Evolutionary conservation across 257 asterid species (phyloP).

Genomic region (Plantago elongata): DNA sequence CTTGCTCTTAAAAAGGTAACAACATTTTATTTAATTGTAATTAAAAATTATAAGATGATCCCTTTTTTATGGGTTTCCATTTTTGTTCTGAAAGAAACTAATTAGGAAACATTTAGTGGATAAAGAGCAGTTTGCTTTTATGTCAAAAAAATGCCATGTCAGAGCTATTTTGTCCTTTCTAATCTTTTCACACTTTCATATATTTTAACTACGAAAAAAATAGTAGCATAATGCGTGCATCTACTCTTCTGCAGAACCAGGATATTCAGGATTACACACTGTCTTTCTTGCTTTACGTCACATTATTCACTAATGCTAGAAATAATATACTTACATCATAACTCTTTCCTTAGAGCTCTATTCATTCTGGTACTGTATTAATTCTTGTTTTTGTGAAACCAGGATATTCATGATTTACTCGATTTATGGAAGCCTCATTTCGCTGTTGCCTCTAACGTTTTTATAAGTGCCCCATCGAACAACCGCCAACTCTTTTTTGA

Average conservation of each 20-base stretch:
- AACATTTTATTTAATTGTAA: background rate
- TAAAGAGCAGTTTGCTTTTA: too few species aligned
- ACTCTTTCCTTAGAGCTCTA: constrained; percentile 4
- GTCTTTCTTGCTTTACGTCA: too few species aligned
- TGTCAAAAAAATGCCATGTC: too few species aligned
- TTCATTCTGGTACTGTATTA: constrained; percentile 22
- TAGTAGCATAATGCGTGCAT: background rate
- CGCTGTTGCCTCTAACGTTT: constrained; percentile 57
- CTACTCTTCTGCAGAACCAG: constrained; percentile 2
- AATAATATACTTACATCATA: background rate
- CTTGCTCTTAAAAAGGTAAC: constrained; percentile 81
- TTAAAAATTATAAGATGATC: constrained; percentile 7
- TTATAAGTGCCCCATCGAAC: constrained; percentile 69
- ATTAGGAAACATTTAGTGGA: background rate
- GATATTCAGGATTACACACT: background rate
- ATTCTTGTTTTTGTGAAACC: constrained; percentile 26
- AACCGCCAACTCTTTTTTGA: constrained; percentile 78
- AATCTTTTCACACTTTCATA: background rate
- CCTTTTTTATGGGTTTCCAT: background rate
- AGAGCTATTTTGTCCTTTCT: background rate
- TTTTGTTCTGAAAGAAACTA: constrained; percentile 7
- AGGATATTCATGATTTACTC: constrained; percentile 84
- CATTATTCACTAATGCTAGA: background rate
- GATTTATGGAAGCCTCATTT: constrained; percentile 75
- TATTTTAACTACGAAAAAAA: constrained; percentile 11